Conservation (phyloP, 805 yeast species). For the Nakazawaea holstii region DNA sequence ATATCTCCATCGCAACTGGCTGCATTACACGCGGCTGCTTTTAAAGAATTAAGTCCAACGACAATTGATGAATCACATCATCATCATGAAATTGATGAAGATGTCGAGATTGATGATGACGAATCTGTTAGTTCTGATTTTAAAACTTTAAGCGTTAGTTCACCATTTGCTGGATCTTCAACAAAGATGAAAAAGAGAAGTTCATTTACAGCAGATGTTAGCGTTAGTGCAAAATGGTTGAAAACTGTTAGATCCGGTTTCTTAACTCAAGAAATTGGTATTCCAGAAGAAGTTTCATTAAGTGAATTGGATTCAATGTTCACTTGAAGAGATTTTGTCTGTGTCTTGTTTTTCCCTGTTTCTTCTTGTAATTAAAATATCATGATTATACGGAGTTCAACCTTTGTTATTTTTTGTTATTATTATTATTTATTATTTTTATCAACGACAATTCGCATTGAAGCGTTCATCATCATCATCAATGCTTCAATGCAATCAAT, state of each 20-base stretch:
- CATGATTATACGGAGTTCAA: too few species aligned
- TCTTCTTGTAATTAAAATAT: too few species aligned
- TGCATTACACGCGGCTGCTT: conserved; percentile 64
- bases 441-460: too few species aligned
- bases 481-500: too few species aligned
- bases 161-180: conserved; percentile 19
- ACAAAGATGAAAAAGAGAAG: conserved; percentile 4
- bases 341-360: neutral
- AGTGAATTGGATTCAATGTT: conserved; percentile 60
- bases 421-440: too few species aligned
- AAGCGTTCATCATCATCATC: too few species aligned
- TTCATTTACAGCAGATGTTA: conserved; percentile 8
- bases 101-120: neutral
- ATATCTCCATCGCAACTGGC: conserved; percentile 64
- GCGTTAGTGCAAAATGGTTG: conserved; percentile 58
- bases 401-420: too few species aligned
- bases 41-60: conserved; percentile 37
- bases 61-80: conserved; percentile 13
- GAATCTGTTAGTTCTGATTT: conserved; percentile 22
- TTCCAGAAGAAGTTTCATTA: conserved; percentile 73
- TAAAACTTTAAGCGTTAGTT: conserved; percentile 23
- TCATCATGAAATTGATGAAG: neutral
- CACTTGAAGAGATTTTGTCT: conserved; percentile 12
- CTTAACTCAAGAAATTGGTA: conserved; percentile 67
- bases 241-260: conserved; percentile 74